A percentile compares a stretch with the other conserved stretches of the same genome.
Conservation (phyloP, 106 monocot genomes). For the Dioscorea alata region DNA sequence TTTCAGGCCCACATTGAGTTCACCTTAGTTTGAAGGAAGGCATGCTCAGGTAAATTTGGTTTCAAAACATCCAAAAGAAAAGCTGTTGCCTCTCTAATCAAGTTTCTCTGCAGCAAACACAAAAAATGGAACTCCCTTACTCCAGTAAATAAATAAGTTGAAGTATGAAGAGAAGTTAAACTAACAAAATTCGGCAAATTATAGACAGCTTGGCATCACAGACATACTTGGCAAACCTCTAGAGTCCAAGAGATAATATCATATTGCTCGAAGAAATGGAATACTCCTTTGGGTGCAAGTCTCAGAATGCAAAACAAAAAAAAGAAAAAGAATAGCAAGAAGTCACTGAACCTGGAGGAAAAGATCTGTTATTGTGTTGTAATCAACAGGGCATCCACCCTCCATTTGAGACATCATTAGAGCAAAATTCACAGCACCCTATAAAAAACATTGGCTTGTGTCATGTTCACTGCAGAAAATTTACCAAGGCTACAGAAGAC, state of each 20-base stretch:
- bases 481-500: too few species aligned
- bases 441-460: constrained; percentile 1
- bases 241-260: background rate
- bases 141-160: background rate
- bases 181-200: background rate
- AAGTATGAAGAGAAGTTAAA: background rate
- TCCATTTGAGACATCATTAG: constrained; percentile 99
- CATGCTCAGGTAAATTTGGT: constrained; percentile 96
- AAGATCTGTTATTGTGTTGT: constrained; percentile 96
- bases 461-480: too few species aligned
- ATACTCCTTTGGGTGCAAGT: too few species aligned
- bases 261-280: background rate
- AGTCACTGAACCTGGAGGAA: constrained; percentile 75
- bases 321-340: background rate
- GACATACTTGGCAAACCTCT: too few species aligned
- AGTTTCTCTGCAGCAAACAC: constrained; percentile 57
- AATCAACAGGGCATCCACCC: constrained; percentile 94
- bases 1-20: background rate
- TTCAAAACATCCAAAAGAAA: constrained; percentile 97
- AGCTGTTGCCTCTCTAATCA: constrained; percentile 97
- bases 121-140: too few species aligned
- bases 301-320: background rate
- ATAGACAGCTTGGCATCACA: too few species aligned
- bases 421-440: constrained; percentile 79
- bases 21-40: constrained; percentile 97